Evolutionary conservation across 148 eudicot species (phyloP), one percentile per base, ranked within the genome.

Genomic region (Persicaria tinctoria): DNA sequence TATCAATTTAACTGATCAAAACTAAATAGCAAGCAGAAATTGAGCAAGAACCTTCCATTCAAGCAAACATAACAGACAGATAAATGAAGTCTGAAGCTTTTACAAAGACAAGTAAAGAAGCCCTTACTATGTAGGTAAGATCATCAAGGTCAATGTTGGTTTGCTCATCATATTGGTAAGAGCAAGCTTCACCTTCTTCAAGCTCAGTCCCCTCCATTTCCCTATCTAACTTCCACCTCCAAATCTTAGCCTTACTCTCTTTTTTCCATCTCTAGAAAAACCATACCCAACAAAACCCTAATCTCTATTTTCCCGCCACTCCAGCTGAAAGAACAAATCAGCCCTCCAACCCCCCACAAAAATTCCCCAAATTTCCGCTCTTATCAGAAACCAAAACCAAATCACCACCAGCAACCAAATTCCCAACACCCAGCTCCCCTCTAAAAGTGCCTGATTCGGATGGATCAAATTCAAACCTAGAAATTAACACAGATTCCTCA

Each of bases 141-240:
- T 87, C 78, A 88, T 94, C 98, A 82, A 91, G 97, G 87, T 94
- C 98, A 87, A 90, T 81, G 82, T 79, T 77, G 50, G 87, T 78
- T 79, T 90, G 87, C 70, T 79, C 90, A 73, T 74, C 81, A 56
- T 56, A 56, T 32, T 76, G 80, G 73, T 82, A 85, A 73, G 83
- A 82, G 55, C 77, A 87, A 79, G 97, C 93, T 82, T 91, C 97
- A 44, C 93, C 98, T 84, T 89, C 93, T 84, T 95, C 97, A 73
- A 92, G 84, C 76, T 92, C 96, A 81, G 81, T 68, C 23, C 85
- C 90, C 49, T 82, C 88, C 96, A 89, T 90, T 18, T 56, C 62
- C 18, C 23, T 38, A 85, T 81, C 76, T 68, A 76, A 20, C 74
- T 82, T 68, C 76, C 81, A 51, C 55, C 62, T 77, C 86, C 80